Conservation (phyloP, 2,329 filamentous ascomycete genomes). For the Arthrobotrys iridis region DNA sequence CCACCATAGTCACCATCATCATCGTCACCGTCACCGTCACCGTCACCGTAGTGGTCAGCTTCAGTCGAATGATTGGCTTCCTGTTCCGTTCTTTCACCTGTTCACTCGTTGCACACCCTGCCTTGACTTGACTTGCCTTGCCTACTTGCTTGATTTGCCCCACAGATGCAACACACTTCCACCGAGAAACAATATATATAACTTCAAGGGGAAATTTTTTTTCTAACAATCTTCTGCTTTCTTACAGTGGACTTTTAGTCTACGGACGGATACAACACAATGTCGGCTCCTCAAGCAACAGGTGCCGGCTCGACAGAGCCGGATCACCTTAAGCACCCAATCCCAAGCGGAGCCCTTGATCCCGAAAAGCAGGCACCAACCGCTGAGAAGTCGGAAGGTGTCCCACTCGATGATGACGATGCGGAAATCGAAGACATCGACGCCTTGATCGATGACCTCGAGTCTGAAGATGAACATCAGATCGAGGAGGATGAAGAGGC, state of each 20-base stretch:
- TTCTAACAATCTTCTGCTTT: constrained; percentile 25
- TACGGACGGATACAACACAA: constrained; percentile 54
- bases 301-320: constrained; percentile 54
- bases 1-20: neutral
- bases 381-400: constrained; percentile 56
- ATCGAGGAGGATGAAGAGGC: constrained; percentile 70
- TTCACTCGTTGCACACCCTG: neutral
- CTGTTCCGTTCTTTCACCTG: neutral
- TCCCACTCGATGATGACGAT: constrained; percentile 67
- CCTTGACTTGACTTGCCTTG: neutral
- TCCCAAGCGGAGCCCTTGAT: constrained; percentile 73
- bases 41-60: neutral
- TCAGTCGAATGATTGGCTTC: neutral
- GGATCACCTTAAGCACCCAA: constrained; percentile 69
- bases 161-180: neutral
- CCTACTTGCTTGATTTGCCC: neutral
- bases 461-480: constrained; percentile 79
- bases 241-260: constrained; percentile 52
- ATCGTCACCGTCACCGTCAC: constrained; percentile 1
- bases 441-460: constrained; percentile 84
- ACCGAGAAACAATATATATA: neutral
- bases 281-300: constrained; percentile 56
- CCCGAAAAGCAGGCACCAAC: constrained; percentile 55
- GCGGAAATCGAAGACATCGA: constrained; percentile 87
- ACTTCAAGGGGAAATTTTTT: neutral